Base-by-base conservation (phyloP, 305 asterid species). In the Fraxinus velutina region DNA sequence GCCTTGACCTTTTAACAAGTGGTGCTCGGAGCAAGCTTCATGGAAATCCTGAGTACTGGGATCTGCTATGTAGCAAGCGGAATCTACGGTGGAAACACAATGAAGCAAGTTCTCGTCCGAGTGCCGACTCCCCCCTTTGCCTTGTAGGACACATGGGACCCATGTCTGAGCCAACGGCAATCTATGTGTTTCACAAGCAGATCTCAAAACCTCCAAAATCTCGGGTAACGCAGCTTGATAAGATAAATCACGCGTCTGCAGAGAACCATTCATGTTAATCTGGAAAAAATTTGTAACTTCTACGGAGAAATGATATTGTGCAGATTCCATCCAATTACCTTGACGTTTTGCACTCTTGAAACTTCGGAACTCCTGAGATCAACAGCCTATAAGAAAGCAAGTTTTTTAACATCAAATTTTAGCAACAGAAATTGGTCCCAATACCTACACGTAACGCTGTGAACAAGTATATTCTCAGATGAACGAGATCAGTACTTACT, bases 121-220 rank as follows among this genome's bases (percentile, higher is more conserved):
- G 87, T 90, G 97, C 79, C 95, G 87, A 77, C 91, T 88, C 29
- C 97, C 98, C 76, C 82, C 89, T 83, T 87, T 92, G 19, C 98
- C 96, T 85, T 93, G 99, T 79, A 88, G 85, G 73, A 79, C 44
- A 85, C 99, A 96, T 0, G 94, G 87, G 78, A 92, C 91, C 99
- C 99, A 96, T 10, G 97, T 87, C 85, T 96, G 99, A 80, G 97
- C 98, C 83, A 92, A 86, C 1, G 98, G 99, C 83, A 95, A 81
- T 44, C 88, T 84, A 50, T 95, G 94, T 2, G 90, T 85, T 70
- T 66, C 83, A 33, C 98, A 94, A n/a, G 95, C 93, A 1, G 91
- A 88, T 86, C 80, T 83, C 84, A 96, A 75, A 77, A 93, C 94
- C 50, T 96, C 87, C 3, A 75, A 85, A 75, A 96, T 92, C 87